phyloP scores from a whole-genome alignment of 805 yeast genomes.

The Aciculoconidium aculeatum region DNA sequence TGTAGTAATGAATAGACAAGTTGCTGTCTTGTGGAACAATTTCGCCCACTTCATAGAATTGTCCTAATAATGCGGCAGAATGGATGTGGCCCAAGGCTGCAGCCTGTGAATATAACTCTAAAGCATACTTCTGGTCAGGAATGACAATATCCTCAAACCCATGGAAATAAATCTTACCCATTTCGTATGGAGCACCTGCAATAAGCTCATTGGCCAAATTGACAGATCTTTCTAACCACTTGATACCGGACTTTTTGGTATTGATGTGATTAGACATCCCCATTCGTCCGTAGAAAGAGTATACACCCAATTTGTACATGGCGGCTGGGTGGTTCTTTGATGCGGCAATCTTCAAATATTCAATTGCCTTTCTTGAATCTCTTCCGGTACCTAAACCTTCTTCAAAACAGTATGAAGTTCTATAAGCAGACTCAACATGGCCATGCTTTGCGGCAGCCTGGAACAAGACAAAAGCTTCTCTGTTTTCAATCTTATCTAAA shows the following conservation, averaged over 20 bases:
- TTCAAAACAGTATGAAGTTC: constrained; percentile 87
- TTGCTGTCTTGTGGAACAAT: constrained; percentile 72
- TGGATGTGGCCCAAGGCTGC: constrained; percentile 83
- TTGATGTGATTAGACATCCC: constrained; percentile 65
- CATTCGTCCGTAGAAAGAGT: constrained; percentile 79
- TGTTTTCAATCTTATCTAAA: constrained; percentile 71
- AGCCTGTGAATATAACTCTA: constrained; percentile 79
- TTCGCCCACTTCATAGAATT: constrained; percentile 78
- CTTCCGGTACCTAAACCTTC: constrained; percentile 91
- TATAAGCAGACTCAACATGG: constrained; percentile 84
- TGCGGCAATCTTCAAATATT: constrained; percentile 80
- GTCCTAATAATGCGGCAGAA: constrained; percentile 75
- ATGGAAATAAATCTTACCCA: constrained; percentile 74
- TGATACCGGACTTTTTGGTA: constrained; percentile 80
- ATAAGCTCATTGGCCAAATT: constrained; percentile 78
- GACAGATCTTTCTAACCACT: constrained; percentile 87
- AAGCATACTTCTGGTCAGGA: constrained; percentile 76
- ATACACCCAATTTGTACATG: constrained; percentile 86
- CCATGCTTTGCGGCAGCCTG: constrained; percentile 91
- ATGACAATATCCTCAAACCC: constrained; percentile 88
- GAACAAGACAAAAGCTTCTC: constrained; percentile 70
- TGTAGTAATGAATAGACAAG: constrained; percentile 85
- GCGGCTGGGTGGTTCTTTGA: constrained; percentile 94
- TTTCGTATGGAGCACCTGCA: constrained; percentile 91
- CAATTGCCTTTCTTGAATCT: constrained; percentile 81